Evolutionary conservation across 345 rosid genomes (phyloP).

Genomic region (Ailanthus altissimus): DNA sequence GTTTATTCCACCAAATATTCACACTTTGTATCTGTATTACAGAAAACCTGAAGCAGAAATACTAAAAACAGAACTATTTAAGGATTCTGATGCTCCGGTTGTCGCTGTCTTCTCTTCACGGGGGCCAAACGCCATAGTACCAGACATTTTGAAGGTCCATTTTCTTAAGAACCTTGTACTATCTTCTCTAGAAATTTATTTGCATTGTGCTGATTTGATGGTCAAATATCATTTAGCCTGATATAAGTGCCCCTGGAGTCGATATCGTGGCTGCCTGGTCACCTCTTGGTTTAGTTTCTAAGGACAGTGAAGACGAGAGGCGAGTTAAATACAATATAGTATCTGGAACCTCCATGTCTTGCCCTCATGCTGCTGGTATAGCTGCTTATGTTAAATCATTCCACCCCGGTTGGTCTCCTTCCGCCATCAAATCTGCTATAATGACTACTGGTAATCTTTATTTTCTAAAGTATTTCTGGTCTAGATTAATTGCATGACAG

Average conservation of each 20-base stretch:
- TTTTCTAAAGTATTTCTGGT: not conserved
- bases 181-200: not conserved
- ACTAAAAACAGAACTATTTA: slow-evolving; percentile 32
- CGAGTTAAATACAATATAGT: slow-evolving; percentile 30
- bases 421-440: too few relatives aligned
- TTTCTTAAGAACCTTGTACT: not conserved
- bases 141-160: slow-evolving; percentile 31
- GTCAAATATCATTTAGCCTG: slow-evolving; percentile 39
- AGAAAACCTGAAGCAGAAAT: slow-evolving; percentile 24
- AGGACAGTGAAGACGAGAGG: slow-evolving; percentile 19
- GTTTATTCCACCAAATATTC: not conserved
- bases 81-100: slow-evolving; percentile 36
- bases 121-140: slow-evolving; percentile 34
- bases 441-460: slow-evolving; percentile 57
- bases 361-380: slow-evolving; percentile 53
- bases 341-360: slow-evolving; percentile 66
- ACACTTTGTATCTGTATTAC: not conserved
- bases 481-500: not conserved
- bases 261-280: slow-evolving; percentile 47
- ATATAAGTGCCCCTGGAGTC: slow-evolving; percentile 50
- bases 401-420: slow-evolving; percentile 63
- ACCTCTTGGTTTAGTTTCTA: slow-evolving; percentile 27
- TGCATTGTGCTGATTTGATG: not conserved
- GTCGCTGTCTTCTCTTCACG: slow-evolving; percentile 43
- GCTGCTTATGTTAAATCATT: slow-evolving; percentile 46